Base-by-base conservation (phyloP, 345 rosid species). In the Microcos paniculata region DNA sequence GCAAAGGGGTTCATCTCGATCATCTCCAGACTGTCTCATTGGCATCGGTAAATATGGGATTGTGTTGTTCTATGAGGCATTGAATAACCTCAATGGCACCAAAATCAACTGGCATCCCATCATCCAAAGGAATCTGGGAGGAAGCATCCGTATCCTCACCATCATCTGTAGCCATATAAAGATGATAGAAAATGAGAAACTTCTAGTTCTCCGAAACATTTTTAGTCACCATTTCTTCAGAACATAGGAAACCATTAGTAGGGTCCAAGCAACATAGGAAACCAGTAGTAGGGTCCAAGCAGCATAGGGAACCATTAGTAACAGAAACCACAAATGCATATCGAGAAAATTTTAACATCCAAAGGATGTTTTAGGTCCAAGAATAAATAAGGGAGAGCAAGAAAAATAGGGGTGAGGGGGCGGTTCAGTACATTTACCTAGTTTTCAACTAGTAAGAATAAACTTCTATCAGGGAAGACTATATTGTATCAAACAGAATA, bases 11-110 rank as follows among this genome's bases (percentile, higher is more conserved):
- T 4, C n/a, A 51, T 73, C 75, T 19, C 14, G 31, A 53, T 86
- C 81, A 91, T 76, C 90, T 88, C 93, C 96, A 89, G 31, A 87
- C 80, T 0, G 93, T 91, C 79, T 89, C 96, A 40, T 91, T 85
- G 63, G 97, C 96, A 79, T 95, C 99, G 0, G 91, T 91, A 85
- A 95, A 95, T 72, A 91, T 88, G 4, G 90, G 85, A 51, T 93
- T 93, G 85, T 95, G 98, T 48, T 91, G 97, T 78, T 93, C 97
- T 68, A 95, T 84, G n/a, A 93, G 86, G 83, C 94, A 89, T 76
- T 90, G 92, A 45, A 93, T 85, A 82, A 90, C 92, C 81, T 93
- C 98, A 0, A 95, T 92, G 43, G 96, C 96, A 31, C 92, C 88
- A 57, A 89, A 90, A 83, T 95, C 99, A 49, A 86, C 79, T 5